A percentile compares a stretch with the other conserved stretches of the same genome.
phyloP scores from a whole-genome alignment of 1,284 basidiomycete genomes.

The Mycosarcoma mackinlayi region DNA sequence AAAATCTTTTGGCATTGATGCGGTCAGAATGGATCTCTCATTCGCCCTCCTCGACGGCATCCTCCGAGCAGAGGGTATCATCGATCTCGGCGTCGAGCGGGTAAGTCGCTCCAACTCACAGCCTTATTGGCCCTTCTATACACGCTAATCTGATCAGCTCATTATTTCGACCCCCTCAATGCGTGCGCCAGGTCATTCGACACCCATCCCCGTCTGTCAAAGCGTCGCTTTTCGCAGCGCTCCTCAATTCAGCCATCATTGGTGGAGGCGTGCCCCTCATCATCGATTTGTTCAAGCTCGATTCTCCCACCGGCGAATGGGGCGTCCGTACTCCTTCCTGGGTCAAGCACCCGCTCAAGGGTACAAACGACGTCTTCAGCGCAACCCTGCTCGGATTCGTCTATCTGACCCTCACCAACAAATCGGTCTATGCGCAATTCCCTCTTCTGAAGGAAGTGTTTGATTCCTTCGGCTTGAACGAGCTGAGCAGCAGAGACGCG shows the following conservation, averaged over 20 bases:
- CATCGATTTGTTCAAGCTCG: conserved; percentile 52
- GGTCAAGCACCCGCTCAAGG: conserved; percentile 34
- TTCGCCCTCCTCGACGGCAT: conserved; percentile 52
- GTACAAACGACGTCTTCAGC: conserved; percentile 49
- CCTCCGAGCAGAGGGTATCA: conserved; percentile 57
- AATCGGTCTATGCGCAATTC: neutral
- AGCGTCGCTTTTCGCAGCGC: conserved; percentile 41
- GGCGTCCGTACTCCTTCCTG: conserved; percentile 45
- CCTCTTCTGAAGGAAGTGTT: conserved; percentile 4
- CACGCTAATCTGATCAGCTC: neutral
- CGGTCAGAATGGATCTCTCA: conserved; percentile 38
- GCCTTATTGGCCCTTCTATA: no score
- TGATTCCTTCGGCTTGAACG: conserved; percentile 1
- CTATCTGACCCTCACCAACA: conserved; percentile 18
- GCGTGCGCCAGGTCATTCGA: conserved; percentile 19
- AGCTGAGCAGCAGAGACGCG: conserved; percentile 12
- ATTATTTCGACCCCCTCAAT: neutral
- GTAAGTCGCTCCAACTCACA: conserved; percentile 17
- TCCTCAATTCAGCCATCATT: conserved; percentile 52
- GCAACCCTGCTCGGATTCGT: conserved; percentile 24
- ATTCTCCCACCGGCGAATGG: conserved; percentile 55
- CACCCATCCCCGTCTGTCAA: conserved; percentile 41
- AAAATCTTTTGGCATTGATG: neutral
- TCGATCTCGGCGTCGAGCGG: conserved; percentile 42
- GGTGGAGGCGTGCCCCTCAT: conserved; percentile 55